Percentiles rank a stretch among this genome's conserved stretches.
Evolutionary conservation across 805 yeast species (phyloP).

Genomic region (Candida arabinofermentans): DNA sequence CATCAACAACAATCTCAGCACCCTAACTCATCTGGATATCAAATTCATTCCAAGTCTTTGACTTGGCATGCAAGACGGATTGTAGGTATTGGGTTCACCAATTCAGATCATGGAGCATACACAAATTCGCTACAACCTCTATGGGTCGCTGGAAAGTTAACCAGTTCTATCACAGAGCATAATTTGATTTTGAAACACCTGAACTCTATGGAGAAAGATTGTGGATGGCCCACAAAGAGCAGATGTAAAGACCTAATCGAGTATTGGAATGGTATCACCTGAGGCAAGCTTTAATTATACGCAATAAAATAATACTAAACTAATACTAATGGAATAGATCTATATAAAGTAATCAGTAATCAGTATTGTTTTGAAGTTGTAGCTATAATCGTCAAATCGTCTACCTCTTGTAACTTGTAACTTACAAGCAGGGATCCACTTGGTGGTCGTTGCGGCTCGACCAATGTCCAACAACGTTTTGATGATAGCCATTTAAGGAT

Average conservation of each 20-base stretch:
- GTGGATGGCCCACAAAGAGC: conserved; percentile 23
- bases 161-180: conserved; percentile 25
- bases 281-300: not conserved
- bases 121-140: conserved; percentile 27
- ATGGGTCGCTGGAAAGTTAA: conserved; percentile 25
- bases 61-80: conserved; percentile 37
- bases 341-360: too few species aligned
- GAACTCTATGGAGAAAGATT: conserved; percentile 18
- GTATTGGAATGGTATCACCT: conserved; percentile 19
- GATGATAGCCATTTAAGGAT: too few species aligned
- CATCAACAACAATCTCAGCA: not conserved
- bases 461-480: too few species aligned
- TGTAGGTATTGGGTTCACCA: conserved; percentile 32
- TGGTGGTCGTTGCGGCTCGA: too few species aligned
- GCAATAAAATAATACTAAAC: not conserved
- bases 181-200: conserved; percentile 18
- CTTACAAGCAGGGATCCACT: too few species aligned
- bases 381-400: too few species aligned
- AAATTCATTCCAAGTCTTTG: conserved; percentile 16
- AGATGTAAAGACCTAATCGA: conserved; percentile 19
- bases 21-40: not conserved
- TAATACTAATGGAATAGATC: too few species aligned
- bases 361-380: too few species aligned
- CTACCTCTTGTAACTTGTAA: too few species aligned
- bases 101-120: conserved; percentile 24